Percentiles rank a stretch among this genome's conserved stretches.
phyloP scores from a whole-genome alignment of 2,329 filamentous ascomycete species.

The Cercospora sp. region DNA sequence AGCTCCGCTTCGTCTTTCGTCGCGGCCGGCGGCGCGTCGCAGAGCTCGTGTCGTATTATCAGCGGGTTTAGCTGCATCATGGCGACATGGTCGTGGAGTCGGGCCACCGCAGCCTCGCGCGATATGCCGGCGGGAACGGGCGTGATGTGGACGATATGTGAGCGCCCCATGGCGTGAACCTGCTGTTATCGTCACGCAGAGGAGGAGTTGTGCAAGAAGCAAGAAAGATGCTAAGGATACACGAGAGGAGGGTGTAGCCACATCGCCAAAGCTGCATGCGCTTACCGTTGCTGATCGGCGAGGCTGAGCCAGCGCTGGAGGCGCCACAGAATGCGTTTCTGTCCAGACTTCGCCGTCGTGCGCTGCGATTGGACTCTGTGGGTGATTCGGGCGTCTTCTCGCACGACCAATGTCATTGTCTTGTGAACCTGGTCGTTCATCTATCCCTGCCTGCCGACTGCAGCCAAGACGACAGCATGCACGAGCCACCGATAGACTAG shows the following conservation, averaged over 20 bases:
- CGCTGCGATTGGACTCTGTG: background rate
- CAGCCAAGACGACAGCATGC: background rate
- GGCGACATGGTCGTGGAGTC: constrained; percentile 73
- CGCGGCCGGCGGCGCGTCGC: constrained; percentile 66
- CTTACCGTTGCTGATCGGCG: constrained; percentile 6
- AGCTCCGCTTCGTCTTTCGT: constrained; percentile 66
- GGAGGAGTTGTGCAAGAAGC: background rate
- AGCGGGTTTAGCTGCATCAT: constrained; percentile 91
- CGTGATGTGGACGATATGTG: constrained; percentile 72
- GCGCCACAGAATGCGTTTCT: background rate
- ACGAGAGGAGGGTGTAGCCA: background rate
- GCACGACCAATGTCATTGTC: background rate
- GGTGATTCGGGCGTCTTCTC: background rate
- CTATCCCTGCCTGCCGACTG: background rate
- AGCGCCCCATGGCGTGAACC: constrained; percentile 9
- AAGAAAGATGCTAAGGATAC: background rate
- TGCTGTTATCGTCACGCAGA: background rate
- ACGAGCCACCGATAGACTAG: background rate
- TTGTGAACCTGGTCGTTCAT: background rate
- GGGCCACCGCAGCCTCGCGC: constrained; percentile 69
- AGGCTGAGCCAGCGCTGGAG: background rate
- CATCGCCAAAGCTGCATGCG: background rate
- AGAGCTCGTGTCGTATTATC: constrained; percentile 69
- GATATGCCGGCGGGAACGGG: constrained; percentile 69
- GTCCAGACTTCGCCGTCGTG: background rate